These are phyloP conservation scores for Trichoderma sp. DNA, from an alignment of 2,329 filamentous ascomycete genomes.

Conservation along the genomic window DNA sequence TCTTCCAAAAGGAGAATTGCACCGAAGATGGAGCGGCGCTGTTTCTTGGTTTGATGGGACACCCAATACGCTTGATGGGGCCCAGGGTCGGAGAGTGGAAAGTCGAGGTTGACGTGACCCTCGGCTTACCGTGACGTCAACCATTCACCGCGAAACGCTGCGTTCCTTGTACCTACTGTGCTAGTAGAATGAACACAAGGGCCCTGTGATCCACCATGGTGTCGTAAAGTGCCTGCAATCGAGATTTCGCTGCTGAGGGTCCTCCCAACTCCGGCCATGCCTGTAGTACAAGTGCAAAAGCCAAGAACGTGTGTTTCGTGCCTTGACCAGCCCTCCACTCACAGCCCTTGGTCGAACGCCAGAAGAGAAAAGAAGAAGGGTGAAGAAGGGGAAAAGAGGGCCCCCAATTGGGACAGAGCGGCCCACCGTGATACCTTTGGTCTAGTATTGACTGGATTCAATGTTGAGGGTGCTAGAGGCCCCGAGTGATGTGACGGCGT, in stretches of 20 bases:
- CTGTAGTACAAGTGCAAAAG: background rate
- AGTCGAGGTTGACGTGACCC: constrained; percentile 18
- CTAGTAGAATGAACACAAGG: background rate
- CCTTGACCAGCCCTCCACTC: background rate
- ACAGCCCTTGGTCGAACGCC: background rate
- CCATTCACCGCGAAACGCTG: background rate
- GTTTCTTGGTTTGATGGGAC: background rate
- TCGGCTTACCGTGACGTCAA: constrained; percentile 31
- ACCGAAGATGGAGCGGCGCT: background rate
- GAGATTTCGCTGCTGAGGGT: constrained; percentile 36
- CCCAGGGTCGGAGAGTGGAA: background rate
- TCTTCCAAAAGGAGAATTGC: background rate
- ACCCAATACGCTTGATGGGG: background rate
- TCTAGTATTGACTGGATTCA: background rate
- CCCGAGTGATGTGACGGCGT: background rate
- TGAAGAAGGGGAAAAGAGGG: background rate
- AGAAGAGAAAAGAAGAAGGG: background rate
- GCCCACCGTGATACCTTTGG: background rate
- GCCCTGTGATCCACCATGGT: constrained; percentile 24
- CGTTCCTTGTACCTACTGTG: background rate
- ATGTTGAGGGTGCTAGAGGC: background rate
- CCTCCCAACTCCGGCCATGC: constrained; percentile 23
- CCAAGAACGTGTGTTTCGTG: background rate
- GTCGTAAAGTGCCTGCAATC: constrained; percentile 28
- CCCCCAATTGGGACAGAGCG: background rate